Conservation (phyloP, 1,139 yeast species). For the Pneumocystis sp. region DNA sequence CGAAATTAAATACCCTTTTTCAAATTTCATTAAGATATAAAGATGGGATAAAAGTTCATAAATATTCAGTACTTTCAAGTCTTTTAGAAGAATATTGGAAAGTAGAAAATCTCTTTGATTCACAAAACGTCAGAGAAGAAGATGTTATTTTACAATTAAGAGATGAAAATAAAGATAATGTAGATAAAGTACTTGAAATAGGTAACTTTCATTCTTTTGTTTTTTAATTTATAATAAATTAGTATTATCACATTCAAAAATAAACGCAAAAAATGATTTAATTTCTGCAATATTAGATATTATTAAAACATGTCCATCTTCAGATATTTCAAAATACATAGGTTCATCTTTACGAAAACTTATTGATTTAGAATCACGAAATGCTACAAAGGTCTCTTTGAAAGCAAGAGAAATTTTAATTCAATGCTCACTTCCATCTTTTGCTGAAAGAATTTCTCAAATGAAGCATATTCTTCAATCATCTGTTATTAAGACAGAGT, state of each 20-base stretch:
- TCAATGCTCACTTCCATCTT: slow-evolving; percentile 91
- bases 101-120: slow-evolving; percentile 65
- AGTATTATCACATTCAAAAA: slow-evolving; percentile 81
- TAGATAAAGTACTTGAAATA: slow-evolving; percentile 53
- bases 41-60: slow-evolving; percentile 71
- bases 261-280: slow-evolving; percentile 82
- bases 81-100: slow-evolving; percentile 58
- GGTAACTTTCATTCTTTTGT: slow-evolving; percentile 5
- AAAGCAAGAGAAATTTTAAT: slow-evolving; percentile 92
- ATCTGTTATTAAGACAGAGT: slow-evolving; percentile 74
- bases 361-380: slow-evolving; percentile 77
- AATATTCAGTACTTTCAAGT: slow-evolving; percentile 54
- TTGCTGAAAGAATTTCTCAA: slow-evolving; percentile 91
- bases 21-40: slow-evolving; percentile 56
- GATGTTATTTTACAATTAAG: slow-evolving; percentile 64
- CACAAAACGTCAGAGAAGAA: slow-evolving; percentile 64
- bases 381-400: slow-evolving; percentile 86
- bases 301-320: slow-evolving; percentile 32
- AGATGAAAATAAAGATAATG: slow-evolving; percentile 69
- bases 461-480: slow-evolving; percentile 87
- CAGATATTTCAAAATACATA: slow-evolving; percentile 55
- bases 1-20: slow-evolving; percentile 56
- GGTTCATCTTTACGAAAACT: slow-evolving; percentile 58
- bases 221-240: background rate
- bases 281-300: slow-evolving; percentile 55